phyloP scores from a whole-genome alignment of 495 filamentous ascomycete species.

The Daldinia caldariorum region DNA sequence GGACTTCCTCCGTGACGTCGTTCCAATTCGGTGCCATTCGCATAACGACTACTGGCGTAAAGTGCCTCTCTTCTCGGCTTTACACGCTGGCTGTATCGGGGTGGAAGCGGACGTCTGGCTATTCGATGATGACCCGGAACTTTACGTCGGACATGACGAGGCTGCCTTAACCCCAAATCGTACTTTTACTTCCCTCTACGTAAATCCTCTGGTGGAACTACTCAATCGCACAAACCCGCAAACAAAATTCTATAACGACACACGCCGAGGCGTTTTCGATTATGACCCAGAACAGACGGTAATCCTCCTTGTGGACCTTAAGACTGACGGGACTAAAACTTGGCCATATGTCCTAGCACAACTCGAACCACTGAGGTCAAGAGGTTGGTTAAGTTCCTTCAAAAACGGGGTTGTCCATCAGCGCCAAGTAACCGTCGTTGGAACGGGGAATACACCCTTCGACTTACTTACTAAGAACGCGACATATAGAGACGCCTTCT shows the following conservation, averaged over 20 bases:
- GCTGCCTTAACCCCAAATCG: constrained; percentile 62
- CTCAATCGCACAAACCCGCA: constrained; percentile 64
- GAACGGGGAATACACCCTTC: constrained; percentile 81
- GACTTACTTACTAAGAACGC: constrained; percentile 60
- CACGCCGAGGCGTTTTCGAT: constrained; percentile 68
- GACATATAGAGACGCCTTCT: constrained; percentile 70
- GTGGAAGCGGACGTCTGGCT: constrained; percentile 93
- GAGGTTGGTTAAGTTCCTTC: constrained; percentile 67
- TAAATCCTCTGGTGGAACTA: constrained; percentile 69
- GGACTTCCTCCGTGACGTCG: constrained; percentile 76
- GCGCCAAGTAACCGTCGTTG: constrained; percentile 78
- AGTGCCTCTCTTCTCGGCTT: constrained; percentile 72
- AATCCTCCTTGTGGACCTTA: constrained; percentile 78
- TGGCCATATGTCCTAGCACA: constrained; percentile 68
- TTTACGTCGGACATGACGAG: constrained; percentile 68
- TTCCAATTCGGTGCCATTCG: constrained; percentile 75
- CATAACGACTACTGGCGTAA: constrained; percentile 94
- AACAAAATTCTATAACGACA: constrained; percentile 55
- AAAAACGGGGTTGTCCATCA: constrained; percentile 60
- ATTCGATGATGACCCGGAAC: constrained; percentile 65
- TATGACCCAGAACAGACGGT: constrained; percentile 67
- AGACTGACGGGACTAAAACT: constrained; percentile 61
- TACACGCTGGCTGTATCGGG: constrained; percentile 73
- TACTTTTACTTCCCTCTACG: constrained; percentile 71
- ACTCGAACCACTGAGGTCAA: constrained; percentile 70